These are phyloP conservation scores for Wallacemonas sp. DNA, from an alignment of 208 protist genomes.

Conservation along the genomic window DNA sequence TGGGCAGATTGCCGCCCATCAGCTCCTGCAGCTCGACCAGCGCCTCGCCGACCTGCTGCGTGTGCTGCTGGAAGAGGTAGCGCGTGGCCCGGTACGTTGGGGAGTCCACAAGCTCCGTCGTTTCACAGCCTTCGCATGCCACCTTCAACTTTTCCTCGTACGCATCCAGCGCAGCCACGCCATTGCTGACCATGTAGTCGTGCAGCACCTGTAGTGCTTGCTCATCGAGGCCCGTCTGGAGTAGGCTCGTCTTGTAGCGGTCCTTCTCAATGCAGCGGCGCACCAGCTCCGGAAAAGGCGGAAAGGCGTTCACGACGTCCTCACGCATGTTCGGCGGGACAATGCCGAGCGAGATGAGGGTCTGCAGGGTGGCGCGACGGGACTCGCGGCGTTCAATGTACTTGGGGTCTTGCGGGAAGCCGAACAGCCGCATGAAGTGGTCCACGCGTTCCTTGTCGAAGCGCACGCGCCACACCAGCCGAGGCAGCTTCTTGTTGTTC, in stretches of 20 bases:
- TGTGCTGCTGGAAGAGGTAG: conserved; percentile 88
- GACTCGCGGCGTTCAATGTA: conserved; percentile 66
- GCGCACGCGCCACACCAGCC: conserved; percentile 67
- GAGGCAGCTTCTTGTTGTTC: conserved; percentile 65
- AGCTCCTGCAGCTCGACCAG: conserved; percentile 65
- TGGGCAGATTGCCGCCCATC: conserved; percentile 67
- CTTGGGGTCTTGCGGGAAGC: conserved; percentile 75
- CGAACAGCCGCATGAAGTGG: conserved; percentile 77
- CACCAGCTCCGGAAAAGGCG: conserved; percentile 76
- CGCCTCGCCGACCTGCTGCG: conserved; percentile 69
- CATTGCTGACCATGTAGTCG: conserved; percentile 63
- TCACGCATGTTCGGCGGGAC: conserved; percentile 63
- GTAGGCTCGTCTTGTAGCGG: conserved; percentile 59
- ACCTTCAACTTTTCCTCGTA: conserved; percentile 35
- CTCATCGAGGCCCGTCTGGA: conserved; percentile 57
- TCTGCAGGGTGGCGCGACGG: conserved; percentile 39
- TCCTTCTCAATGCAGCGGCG: conserved; percentile 76
- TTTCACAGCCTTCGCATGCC: background rate
- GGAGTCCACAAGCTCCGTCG: conserved; percentile 35
- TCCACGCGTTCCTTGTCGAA: conserved; percentile 85
- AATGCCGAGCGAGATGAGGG: conserved; percentile 59
- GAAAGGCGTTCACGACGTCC: conserved; percentile 63
- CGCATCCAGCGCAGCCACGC: conserved; percentile 56
- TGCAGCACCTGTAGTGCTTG: conserved; percentile 45
- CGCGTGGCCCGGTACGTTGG: conserved; percentile 73